A percentile compares a stretch with the other conserved stretches of the same genome.
Evolutionary conservation across 2,329 filamentous ascomycete species (phyloP).

Genomic region (Trichoderma sp.): DNA sequence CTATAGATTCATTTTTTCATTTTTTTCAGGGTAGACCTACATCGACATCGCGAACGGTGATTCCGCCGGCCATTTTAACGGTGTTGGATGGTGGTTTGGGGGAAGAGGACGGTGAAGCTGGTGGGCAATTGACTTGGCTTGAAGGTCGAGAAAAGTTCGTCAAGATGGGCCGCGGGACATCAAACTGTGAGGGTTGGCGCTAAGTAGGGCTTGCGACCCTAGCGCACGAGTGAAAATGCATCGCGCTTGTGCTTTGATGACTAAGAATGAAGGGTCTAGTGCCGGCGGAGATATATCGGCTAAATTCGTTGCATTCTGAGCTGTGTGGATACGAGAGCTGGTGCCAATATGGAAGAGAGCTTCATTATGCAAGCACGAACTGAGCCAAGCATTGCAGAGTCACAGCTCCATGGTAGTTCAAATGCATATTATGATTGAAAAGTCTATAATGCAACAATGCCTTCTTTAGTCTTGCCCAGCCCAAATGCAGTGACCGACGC

Average conservation of each 20-base stretch:
- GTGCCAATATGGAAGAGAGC: not conserved
- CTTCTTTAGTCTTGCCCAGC: not conserved
- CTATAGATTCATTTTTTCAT: slow-evolving; percentile 20
- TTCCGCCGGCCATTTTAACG: slow-evolving; percentile 77
- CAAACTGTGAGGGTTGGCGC: slow-evolving; percentile 34
- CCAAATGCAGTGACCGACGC: slow-evolving; percentile 8
- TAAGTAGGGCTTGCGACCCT: slow-evolving; percentile 40
- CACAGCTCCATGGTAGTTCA: not conserved
- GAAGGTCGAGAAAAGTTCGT: slow-evolving; percentile 32
- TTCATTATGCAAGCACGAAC: not conserved
- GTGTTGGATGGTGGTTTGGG: slow-evolving; percentile 42
- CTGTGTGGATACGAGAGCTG: not conserved
- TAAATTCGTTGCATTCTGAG: not conserved
- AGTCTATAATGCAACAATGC: slow-evolving; percentile 13
- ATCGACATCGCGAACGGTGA: slow-evolving; percentile 84
- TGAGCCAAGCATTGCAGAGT: not conserved
- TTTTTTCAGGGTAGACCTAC: slow-evolving; percentile 56
- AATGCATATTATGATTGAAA: slow-evolving; percentile 6
- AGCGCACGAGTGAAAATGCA: slow-evolving; percentile 23
- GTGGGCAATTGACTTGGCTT: slow-evolving; percentile 35
- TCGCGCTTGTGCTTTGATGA: slow-evolving; percentile 26
- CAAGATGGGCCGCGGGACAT: slow-evolving; percentile 28
- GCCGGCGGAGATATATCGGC: not conserved
- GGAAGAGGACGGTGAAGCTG: slow-evolving; percentile 34
- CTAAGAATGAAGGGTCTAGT: slow-evolving; percentile 22